A percentile compares a stretch with the other conserved stretches of the same genome.
Evolutionary conservation across 2,329 filamentous ascomycete species (phyloP).

Genomic region (Aureobasidium lini): DNA sequence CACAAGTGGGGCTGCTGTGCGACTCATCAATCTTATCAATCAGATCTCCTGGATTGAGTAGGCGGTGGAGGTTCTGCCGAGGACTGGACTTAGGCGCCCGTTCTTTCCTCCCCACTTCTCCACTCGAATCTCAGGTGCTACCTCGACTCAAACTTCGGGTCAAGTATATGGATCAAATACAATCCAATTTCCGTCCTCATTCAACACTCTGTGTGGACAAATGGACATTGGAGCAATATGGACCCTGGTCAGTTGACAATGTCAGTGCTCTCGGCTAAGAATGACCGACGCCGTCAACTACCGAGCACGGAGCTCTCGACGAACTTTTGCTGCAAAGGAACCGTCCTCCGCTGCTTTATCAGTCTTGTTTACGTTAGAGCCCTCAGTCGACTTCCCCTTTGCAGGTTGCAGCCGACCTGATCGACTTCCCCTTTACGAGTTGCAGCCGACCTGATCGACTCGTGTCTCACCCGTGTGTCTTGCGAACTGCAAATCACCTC

Average conservation of each 20-base stretch:
- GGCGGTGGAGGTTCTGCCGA: not conserved
- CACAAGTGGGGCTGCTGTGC: no score
- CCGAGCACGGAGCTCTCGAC: slow-evolving; percentile 1
- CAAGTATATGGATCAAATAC: not conserved
- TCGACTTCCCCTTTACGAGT: not conserved
- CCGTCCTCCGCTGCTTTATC: not conserved
- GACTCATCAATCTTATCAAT: not conserved
- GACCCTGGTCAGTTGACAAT: not conserved
- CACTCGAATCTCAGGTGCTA: not conserved
- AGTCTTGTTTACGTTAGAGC: not conserved
- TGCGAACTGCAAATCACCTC: not conserved
- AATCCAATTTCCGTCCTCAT: not conserved
- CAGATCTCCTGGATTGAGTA: not conserved
- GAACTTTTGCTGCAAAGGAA: not conserved
- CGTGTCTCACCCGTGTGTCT: not conserved
- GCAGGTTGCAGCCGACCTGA: no score
- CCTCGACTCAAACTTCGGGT: not conserved
- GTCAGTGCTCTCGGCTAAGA: not conserved
- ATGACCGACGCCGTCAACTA: slow-evolving; percentile 1
- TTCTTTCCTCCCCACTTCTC: not conserved
- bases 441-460: not conserved
- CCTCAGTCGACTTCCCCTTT: not conserved
- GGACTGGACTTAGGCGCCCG: not conserved
- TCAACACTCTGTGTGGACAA: not conserved
- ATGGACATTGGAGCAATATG: not conserved